Evolutionary conservation across 2,329 filamentous ascomycete genomes (phyloP), one percentile per base, ranked within the genome.

Genomic region (Ophiostoma novo-ulmi): DNA sequence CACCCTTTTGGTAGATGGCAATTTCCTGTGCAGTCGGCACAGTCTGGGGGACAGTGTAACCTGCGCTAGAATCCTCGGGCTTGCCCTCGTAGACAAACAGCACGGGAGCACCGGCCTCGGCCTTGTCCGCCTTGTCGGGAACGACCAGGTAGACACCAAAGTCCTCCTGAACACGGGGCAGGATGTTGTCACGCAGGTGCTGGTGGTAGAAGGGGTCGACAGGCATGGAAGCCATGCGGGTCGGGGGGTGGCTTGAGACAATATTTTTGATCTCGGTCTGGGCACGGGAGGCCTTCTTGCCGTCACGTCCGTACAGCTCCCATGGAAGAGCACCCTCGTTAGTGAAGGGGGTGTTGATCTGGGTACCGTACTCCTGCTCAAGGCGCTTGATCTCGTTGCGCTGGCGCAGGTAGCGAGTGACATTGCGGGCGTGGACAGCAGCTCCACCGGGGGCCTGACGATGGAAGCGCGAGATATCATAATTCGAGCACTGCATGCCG

Each of bases 261-360:
- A 95, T 86, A 75, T 87, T 87, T 77, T 88, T 89, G 76, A 95
- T 89, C 75, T 93, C 91, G 7, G 87, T 87, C 76, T 91, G 89
- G 8, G 91, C 91, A 75, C 89, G 89, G 77, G 92, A 88, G 38
- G 87, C 86, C 77, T 93, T 96, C 83, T 95, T 96, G 74, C 90
- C 89, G 76, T 97, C 91, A 52, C 91, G 87, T 7, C 92, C 92
- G 80, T 94, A 97, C 70, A 98, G 86, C 78, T 97, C 90, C 93
- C 94, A 97, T 0, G 89, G 89, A 64, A 91, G 87, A 13, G 88
- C 88, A 48, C 89, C 89, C 64, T 92, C 88, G 68, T 86, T 84
- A 3, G 87, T 85, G 73, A 85, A 86, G 0, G 93, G 92, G 1
- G 93, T 89, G 76, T 94, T 91, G 78, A 98, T 96, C 78, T 92